Evolutionary conservation across 257 asterid species (phyloP), one percentile per base, ranked within the genome.

Genomic region (Solanum tarijense): DNA sequence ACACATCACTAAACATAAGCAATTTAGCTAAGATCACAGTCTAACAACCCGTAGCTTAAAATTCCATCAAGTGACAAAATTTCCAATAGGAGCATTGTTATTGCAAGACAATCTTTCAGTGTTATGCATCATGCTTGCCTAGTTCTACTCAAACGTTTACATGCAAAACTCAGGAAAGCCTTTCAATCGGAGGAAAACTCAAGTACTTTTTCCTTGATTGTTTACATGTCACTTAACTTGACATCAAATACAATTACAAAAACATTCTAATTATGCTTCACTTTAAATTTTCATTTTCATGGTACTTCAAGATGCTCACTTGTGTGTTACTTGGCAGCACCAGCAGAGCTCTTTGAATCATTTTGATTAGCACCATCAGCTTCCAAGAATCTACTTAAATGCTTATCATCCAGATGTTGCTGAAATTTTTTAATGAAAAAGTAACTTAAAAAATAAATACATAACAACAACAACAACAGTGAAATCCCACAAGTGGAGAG

Each of bases 381-480:
- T 87, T 95, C 97, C 92, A 94, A 88, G 92, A 95, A 94, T 89
- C 95, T 90, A 83, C 97, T 93, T 83, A 94, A 94, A 92, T 94
- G 96, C 92, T 94, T 95, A 91, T 95, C 96, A 88, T 95, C 98
- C 94, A 96, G 93, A 96, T 95, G 94, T 91, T 93, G 92, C 98
- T 95, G 94, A 27, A 48, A 88, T 85, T 75, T 72, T 58, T 3
- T 65, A 1, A 62, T n/a, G 18, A 86, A 38, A 76, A 52, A 23
- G 73, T 84, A 83, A 36, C 12, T 16, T 16, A 14, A 31, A 14
- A 58, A 23, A 6, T 39, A 89, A 89, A 43, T 36, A 27, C 27
- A 58, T 8, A 58, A 58, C 66, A 58, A 9, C 68, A 58, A 3
- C 68, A 58, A 9, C 68, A 58, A 3, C 68, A 58, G 68, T 21